Percentiles rank a stretch among this genome's conserved stretches.
Evolutionary conservation across 2,329 filamentous ascomycete genomes (phyloP).

Genomic region (Fusarium neocosmosporiellum): DNA sequence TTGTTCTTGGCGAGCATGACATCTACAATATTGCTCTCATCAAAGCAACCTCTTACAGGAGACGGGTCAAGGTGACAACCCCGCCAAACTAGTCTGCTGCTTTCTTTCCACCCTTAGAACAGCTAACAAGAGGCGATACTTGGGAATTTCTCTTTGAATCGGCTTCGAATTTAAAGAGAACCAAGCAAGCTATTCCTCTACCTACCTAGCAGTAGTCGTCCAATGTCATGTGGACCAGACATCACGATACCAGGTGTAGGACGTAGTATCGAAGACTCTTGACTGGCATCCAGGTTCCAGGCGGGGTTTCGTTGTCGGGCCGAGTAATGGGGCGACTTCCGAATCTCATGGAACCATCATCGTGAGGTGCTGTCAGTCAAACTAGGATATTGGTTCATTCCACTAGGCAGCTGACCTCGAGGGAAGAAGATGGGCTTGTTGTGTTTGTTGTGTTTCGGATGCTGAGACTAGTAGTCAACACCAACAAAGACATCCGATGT

Average conservation of each 20-base stretch:
- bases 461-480: not conserved
- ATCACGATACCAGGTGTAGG: not conserved
- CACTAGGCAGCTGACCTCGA: not conserved
- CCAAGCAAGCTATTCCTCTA: too few relatives aligned
- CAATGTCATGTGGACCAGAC: not conserved
- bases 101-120: not conserved
- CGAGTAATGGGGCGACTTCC: slow-evolving; percentile 7
- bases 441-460: not conserved
- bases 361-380: not conserved
- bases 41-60: not conserved
- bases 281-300: not conserved
- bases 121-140: not conserved
- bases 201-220: not conserved
- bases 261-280: not conserved
- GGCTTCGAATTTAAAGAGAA: not conserved
- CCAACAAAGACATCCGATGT: not conserved
- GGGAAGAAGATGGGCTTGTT: not conserved
- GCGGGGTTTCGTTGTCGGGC: slow-evolving; percentile 2
- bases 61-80: not conserved
- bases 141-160: not conserved
- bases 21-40: not conserved
- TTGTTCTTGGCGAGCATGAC: slow-evolving; percentile 22
- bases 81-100: not conserved
- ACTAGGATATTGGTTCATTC: not conserved
- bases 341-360: not conserved